These are phyloP conservation scores for Kodamaea restingae DNA, from an alignment of 805 yeast genomes.

Conservation along the genomic window DNA sequence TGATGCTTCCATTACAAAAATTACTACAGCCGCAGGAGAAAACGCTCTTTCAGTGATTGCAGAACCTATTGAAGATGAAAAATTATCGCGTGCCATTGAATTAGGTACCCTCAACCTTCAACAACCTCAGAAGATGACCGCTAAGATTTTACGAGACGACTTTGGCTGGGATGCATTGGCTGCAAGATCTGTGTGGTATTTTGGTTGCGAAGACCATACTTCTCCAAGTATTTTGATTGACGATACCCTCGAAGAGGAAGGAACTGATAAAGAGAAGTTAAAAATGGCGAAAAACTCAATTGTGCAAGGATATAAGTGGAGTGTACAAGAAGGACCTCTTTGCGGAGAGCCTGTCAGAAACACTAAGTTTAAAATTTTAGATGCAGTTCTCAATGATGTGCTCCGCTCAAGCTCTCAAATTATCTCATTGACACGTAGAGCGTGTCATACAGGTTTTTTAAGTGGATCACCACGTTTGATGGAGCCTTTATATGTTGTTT, in stretches of 20 bases:
- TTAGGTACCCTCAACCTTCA: conserved; percentile 38
- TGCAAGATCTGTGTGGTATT: conserved; percentile 76
- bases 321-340: conserved; percentile 83
- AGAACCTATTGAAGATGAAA: conserved; percentile 58
- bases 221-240: conserved; percentile 56
- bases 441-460: conserved; percentile 76
- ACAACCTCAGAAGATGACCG: conserved; percentile 40
- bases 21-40: conserved; percentile 53
- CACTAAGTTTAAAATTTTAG: conserved; percentile 67
- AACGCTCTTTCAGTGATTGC: conserved; percentile 66
- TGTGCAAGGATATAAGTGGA: conserved; percentile 80
- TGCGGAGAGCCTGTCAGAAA: conserved; percentile 77
- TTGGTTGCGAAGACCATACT: conserved; percentile 46
- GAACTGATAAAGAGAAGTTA: conserved; percentile 55
- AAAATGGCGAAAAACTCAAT: conserved; percentile 49
- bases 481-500: conserved; percentile 74
- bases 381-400: conserved; percentile 47
- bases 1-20: conserved; percentile 62
- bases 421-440: conserved; percentile 77
- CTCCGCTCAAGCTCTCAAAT: conserved; percentile 64
- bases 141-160: conserved; percentile 51
- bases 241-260: conserved; percentile 66
- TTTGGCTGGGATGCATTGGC: conserved; percentile 82
- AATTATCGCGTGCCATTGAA: conserved; percentile 55
- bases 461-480: conserved; percentile 73